A percentile compares a stretch with the other conserved stretches of the same genome.
Evolutionary conservation across 2,329 filamentous ascomycete genomes (phyloP).

Genomic region (Sclerotinia spermophila): DNA sequence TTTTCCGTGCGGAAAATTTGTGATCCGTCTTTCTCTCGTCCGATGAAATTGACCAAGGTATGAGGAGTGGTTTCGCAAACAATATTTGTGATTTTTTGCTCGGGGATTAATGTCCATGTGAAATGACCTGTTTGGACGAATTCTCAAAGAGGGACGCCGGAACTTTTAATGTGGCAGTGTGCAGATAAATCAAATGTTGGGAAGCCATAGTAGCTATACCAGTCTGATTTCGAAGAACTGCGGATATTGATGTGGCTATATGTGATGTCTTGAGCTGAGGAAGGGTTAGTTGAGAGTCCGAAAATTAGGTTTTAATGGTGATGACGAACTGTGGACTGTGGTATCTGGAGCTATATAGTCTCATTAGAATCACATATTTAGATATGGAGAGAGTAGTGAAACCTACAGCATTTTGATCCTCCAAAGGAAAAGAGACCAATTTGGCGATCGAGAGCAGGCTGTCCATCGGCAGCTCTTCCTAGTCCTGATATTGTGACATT

Average conservation of each 20-base stretch:
- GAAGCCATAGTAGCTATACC: slow-evolving; percentile 10
- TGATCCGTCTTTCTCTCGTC: background rate
- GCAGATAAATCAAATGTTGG: slow-evolving; percentile 3
- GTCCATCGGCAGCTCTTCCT: slow-evolving; percentile 1
- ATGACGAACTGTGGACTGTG: background rate
- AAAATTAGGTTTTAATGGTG: background rate
- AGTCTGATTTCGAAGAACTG: background rate
- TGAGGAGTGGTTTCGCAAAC: slow-evolving; percentile 7
- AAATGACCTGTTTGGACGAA: slow-evolving; percentile 5
- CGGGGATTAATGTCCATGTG: slow-evolving; percentile 7
- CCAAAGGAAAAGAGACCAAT: slow-evolving; percentile 7
- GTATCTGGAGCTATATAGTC: background rate
- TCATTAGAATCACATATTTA: background rate
- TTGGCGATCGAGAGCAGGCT: background rate
- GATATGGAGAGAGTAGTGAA: background rate
- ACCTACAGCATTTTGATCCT: slow-evolving; percentile 5
- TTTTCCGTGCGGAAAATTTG: background rate
- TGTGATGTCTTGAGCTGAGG: background rate
- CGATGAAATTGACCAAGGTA: slow-evolving; percentile 6
- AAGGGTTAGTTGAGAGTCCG: background rate
- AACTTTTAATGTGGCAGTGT: slow-evolving; percentile 9
- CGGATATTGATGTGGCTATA: slow-evolving; percentile 12
- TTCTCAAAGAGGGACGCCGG: slow-evolving; percentile 4
- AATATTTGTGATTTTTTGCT: slow-evolving; percentile 15
- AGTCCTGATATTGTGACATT: slow-evolving; percentile 10